Base-by-base conservation (phyloP, 2,329 filamentous ascomycete genomes). In the Trichoderma aggressivum region DNA sequence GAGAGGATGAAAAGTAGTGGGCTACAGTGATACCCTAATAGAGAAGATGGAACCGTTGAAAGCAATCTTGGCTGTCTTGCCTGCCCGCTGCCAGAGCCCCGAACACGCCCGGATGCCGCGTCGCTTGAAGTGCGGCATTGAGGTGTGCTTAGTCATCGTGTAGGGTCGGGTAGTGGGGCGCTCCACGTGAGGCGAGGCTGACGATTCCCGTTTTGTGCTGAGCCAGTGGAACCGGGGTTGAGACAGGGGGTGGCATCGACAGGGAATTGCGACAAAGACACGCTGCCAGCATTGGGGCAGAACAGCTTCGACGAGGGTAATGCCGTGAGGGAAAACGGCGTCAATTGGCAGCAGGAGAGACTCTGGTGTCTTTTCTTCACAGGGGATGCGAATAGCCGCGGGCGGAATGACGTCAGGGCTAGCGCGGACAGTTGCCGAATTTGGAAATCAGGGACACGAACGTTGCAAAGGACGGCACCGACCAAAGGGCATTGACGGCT, bases 121-220 rank as follows among this genome's bases (percentile, higher is more conserved):
- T 24, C 11, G 59, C 60, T 30, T 63, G 68, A 70, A 39, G 68
- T 70, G 47, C 50, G 53, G 26, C 65, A 32, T 64, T 14, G 67
- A 55, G 62, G 62, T 4, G 8, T 1, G 74, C 73, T 79, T 74
- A 78, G 73, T 77, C 75, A 77, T 71, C 74, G 72, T 36, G 56
- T 62, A 67, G 70, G 67, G 67, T 60, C 72, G 71, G 71, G 50
- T 61, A 74, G 73, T 78, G 76, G 77, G 73, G 71, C 72, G 39
- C 71, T 75, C 74, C 77, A 79, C 75, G 76, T 78, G 75, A 78
- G 73, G 75, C 76, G 77, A 78, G 74, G 75, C 78, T 77, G 74
- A 76, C 70, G 66, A 62, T 60, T 72, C 68, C 60, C 36, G 32
- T 63, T 64, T 55, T 47, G 68, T 63, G 59, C 56, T 64, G n/a